Evolutionary conservation across 257 asterid species (phyloP), one percentile per base, ranked within the genome.

Genomic region (Gentiana macrophylla): DNA sequence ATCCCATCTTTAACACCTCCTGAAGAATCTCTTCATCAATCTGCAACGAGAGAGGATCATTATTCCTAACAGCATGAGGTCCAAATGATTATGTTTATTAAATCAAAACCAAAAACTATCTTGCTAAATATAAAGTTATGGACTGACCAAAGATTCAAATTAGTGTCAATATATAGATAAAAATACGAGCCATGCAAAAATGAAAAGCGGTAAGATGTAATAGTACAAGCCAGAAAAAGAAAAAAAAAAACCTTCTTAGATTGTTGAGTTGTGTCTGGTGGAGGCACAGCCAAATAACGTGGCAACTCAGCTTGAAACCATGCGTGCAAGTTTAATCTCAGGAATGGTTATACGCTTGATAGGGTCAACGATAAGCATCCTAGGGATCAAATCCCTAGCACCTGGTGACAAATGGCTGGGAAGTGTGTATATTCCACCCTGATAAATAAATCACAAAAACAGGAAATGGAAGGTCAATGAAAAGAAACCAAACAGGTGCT

Each of bases 241-340:
- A 24, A 24, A 24, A 6, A 24, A 55, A 66, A 51, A 53, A 89
- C 97, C 95, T 89, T 86, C 68, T 89, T 86, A 45, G 95, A 95
- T 71, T 86, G 97, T 62, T 83, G 95, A 35, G 70, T 50, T 51
- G 95, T 76, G 70, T 89, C 95, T 32, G 94, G 97, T 8, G 97
- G 95, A 56, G 95, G 82, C 62, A 89, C 97, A 51, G 97, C 95
- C 64, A 89, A 72, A 69, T 89, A 89, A 54, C 95, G 88, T 1
- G 97, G 95, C 57, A 89, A 77, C 72, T 80, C 94, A 69, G 88
- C 89, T 75, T 75, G 84, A 70, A 89, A 89, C 97, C 97, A 89
- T 37, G 86, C 78, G 68, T 84, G 97, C 61, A 73, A 61, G 56
- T 95, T n/a, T 95, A 62, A 89, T 84, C 66, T 84, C 95, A 59